These are phyloP conservation scores for Hypocrella siamensis DNA, from an alignment of 2,329 filamentous ascomycete species.

Conservation along the genomic window DNA sequence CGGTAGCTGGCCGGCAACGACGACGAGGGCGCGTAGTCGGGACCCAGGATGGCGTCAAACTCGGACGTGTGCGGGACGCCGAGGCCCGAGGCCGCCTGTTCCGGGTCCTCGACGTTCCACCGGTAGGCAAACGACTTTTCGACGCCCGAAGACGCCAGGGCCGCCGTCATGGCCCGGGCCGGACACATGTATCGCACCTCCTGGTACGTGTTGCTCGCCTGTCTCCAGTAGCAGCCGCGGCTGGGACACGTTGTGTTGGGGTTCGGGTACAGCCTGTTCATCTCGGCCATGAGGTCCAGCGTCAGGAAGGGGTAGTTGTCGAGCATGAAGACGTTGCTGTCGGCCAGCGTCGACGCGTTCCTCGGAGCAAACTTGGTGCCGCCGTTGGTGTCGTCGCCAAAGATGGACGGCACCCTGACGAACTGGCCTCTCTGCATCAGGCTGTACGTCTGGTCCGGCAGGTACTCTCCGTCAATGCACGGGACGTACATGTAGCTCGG, in stretches of 20 bases:
- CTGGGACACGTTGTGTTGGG: slow-evolving; percentile 15
- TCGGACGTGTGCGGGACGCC: slow-evolving; percentile 57
- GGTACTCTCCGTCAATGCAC: slow-evolving; percentile 35
- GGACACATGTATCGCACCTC: slow-evolving; percentile 21
- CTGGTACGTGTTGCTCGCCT: slow-evolving; percentile 18
- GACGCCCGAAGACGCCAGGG: slow-evolving; percentile 15
- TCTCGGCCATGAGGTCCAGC: slow-evolving; percentile 13
- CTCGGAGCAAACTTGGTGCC: slow-evolving; percentile 19
- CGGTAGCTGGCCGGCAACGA: slow-evolving; percentile 41
- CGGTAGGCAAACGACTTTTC: slow-evolving; percentile 48
- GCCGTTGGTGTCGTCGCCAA: slow-evolving; percentile 21
- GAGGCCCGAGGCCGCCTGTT: slow-evolving; percentile 31
- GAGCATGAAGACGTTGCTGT: slow-evolving; percentile 17
- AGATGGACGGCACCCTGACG: slow-evolving; percentile 36
- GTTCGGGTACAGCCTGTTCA: slow-evolving; percentile 20
- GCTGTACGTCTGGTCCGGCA: slow-evolving; percentile 32
- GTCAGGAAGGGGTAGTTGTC: slow-evolving; percentile 18
- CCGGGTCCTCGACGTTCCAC: slow-evolving; percentile 49
- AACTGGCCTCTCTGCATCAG: slow-evolving; percentile 32
- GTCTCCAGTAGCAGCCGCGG: slow-evolving; percentile 20
- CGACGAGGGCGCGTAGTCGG: slow-evolving; percentile 32
- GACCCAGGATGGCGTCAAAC: slow-evolving; percentile 50
- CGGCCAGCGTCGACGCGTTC: slow-evolving; percentile 14
- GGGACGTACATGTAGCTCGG: slow-evolving; percentile 40
- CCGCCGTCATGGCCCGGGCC: slow-evolving; percentile 13